Evolutionary conservation across 331 rosid genomes (phyloP), one percentile per base, ranked within the genome.

Genomic region (Saraca asoca): DNA sequence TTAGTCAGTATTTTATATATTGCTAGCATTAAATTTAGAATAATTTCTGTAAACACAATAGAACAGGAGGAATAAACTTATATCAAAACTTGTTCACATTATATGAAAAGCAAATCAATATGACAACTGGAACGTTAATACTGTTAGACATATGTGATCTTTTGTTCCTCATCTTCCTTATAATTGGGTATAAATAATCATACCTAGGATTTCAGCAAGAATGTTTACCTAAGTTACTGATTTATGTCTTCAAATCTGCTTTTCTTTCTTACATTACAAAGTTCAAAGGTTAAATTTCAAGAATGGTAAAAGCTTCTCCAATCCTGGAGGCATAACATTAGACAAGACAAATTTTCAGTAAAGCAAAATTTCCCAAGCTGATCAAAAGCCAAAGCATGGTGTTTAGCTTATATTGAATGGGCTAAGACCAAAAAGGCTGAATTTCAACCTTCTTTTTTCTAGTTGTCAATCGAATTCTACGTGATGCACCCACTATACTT

Each of bases 371-470:
- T 13, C 13, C 9, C 17, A 41, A 61, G 62, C 20, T 24, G n/a
- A 58, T 49, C 43, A 44, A 71, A 52, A 71, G 51, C 31, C 51
- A 48, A 70, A 19, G n/a, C 10, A 7, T 31, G 14, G 8, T 42
- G 35, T 13, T 35, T 16, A 12, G 24, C 31, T 42, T 14, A 34
- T 12, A 34, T 51, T 51, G 34, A 57, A 17, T 5, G 12, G 5
- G 37, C 10, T 20, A 7, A 34, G 10, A 66, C 2, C 16, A 34
- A 67, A 13, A 39, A 19, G 20, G 6, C 48, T 39, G 34, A 44
- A 52, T 16, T 42, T 51, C 34, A 42, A 46, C 19, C 18, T 2
- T 19, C 31, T 41, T 15, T 14, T 51, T 14, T 43, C 19, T 62
- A 56, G 42, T 5, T 10, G 13, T n/a, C 55, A 60, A 10, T 7